Evolutionary conservation across 2,329 filamentous ascomycete genomes (phyloP), one percentile per base, ranked within the genome.

Genomic region (Neonectria magnoliae): DNA sequence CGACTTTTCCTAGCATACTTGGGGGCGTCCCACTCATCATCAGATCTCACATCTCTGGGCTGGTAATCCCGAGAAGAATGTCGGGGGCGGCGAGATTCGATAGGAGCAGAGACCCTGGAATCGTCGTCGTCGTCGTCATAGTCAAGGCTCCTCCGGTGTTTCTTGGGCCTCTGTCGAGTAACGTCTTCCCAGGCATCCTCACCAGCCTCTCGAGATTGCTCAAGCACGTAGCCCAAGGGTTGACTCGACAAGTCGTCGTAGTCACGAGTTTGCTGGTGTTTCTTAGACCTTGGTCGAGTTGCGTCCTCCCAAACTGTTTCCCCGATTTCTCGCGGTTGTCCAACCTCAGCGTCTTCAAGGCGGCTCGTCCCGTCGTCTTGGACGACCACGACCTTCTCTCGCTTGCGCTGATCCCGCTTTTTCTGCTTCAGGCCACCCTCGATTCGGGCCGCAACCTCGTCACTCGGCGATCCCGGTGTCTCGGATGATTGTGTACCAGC

Each of bases 361-460:
- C 55, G 38, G 36, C 68, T 38, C 13, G 67, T 60, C 8, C 72
- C 69, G 20, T 75, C 71, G 25, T 76, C 71, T 25, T 75, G 73
- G 7, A 73, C 70, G 16, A 76, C 71, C 14, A 78, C 64, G 25
- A 75, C 73, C 51, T 73, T 82, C 62, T 83, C 84, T 58, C 81
- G 83, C 73, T 81, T 84, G 44, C 75, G 75, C 62, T 76, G 75
- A 54, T 81, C 76, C 54, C 77, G 78, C 64, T 69, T 80, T 55
- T 72, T 77, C 20, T 71, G 68, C 38, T 42, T 42, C 2, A 42
- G 38, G 9, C 9, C 68, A 9, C 52, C 67, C 57, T 74, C 70
- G 36, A 76, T 74, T 6, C 71, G 63, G 9, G 69, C 63, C 1
- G 65, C 64, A 27, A 67, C 62, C 42, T 73, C 70, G 5, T 71